Percentiles rank a stretch among this genome's conserved stretches.
Conservation (phyloP, 1,284 basidiomycete genomes). For the Afroboletus lepidellus region DNA sequence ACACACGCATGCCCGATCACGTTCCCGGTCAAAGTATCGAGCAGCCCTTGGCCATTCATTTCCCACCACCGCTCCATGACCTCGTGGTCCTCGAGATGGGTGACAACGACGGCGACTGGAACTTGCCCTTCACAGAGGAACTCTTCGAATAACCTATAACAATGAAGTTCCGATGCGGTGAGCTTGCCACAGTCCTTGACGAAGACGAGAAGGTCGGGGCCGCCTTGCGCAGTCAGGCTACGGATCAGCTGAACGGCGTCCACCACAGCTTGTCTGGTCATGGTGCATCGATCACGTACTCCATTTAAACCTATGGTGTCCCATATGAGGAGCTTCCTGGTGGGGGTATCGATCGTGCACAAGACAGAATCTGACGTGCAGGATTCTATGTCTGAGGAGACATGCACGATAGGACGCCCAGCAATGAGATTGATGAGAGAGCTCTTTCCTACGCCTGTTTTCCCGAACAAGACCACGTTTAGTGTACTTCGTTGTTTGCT, state of each 20-base stretch:
- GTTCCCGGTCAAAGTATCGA: too few species aligned
- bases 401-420: slow-evolving; percentile 1
- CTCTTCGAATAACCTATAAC: slow-evolving; percentile 36
- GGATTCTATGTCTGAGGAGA: slow-evolving; percentile 15
- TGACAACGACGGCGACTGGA: slow-evolving; percentile 40
- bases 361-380: slow-evolving; percentile 24
- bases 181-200: slow-evolving; percentile 35
- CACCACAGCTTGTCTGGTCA: slow-evolving; percentile 29
- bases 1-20: slow-evolving; percentile 30
- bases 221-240: slow-evolving; percentile 18
- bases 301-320: slow-evolving; percentile 36
- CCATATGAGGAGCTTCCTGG: slow-evolving; percentile 31
- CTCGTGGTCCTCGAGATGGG: slow-evolving; percentile 35
- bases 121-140: slow-evolving; percentile 36
- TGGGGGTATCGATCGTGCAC: slow-evolving; percentile 21
- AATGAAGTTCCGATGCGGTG: slow-evolving; percentile 23
- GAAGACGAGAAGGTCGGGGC: slow-evolving; percentile 39
- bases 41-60: slow-evolving; percentile 13
- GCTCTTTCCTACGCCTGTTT: slow-evolving; percentile 23
- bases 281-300: slow-evolving; percentile 1
- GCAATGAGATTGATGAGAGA: slow-evolving; percentile 29
- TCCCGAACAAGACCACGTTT: too few species aligned
- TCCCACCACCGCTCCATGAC: slow-evolving; percentile 32
- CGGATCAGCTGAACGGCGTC: slow-evolving; percentile 31
- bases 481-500: neutral